A percentile compares a stretch with the other conserved stretches of the same genome.
phyloP scores from a whole-genome alignment of 2,329 filamentous ascomycete genomes.

The Aspergillus clavatus region DNA sequence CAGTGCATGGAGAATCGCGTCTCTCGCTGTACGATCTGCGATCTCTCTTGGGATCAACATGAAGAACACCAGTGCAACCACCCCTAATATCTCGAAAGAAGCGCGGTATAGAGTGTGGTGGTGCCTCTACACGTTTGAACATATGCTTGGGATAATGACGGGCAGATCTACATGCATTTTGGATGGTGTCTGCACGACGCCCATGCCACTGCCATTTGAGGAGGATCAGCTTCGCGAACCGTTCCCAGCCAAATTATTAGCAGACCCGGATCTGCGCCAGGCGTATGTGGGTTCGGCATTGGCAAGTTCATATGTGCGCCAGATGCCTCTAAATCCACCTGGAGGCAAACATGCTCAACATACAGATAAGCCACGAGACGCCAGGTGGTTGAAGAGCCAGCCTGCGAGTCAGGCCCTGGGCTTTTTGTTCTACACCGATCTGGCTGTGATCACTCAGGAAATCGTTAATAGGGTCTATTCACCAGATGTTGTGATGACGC shows the following conservation, averaged over 20 bases:
- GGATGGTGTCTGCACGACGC: constrained; percentile 41
- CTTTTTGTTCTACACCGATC: constrained; percentile 38
- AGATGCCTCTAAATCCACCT: constrained; percentile 28
- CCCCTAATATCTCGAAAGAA: constrained; percentile 39
- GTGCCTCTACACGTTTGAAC: constrained; percentile 43
- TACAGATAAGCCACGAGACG: constrained; percentile 22
- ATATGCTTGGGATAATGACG: constrained; percentile 44
- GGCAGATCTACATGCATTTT: constrained; percentile 41
- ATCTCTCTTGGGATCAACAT: constrained; percentile 43
- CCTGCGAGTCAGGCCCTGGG: constrained; percentile 33
- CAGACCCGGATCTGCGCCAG: constrained; percentile 27
- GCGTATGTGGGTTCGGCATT: constrained; percentile 27
- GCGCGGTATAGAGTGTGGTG: constrained; percentile 45
- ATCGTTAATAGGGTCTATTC: constrained; percentile 42
- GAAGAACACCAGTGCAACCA: constrained; percentile 37
- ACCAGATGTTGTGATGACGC: constrained; percentile 33
- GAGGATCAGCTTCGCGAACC: constrained; percentile 37
- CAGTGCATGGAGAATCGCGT: constrained; percentile 42
- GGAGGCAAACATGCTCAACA: constrained; percentile 23
- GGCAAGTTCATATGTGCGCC: constrained; percentile 28
- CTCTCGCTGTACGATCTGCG: constrained; percentile 41
- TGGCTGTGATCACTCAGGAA: constrained; percentile 37
- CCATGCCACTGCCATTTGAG: constrained; percentile 39
- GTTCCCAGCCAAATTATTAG: constrained; percentile 30
- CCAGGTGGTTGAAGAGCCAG: constrained; percentile 34